These are phyloP conservation scores for Zymoseptoria crescenta DNA, from an alignment of 2,329 filamentous ascomycete genomes.

Conservation along the genomic window DNA sequence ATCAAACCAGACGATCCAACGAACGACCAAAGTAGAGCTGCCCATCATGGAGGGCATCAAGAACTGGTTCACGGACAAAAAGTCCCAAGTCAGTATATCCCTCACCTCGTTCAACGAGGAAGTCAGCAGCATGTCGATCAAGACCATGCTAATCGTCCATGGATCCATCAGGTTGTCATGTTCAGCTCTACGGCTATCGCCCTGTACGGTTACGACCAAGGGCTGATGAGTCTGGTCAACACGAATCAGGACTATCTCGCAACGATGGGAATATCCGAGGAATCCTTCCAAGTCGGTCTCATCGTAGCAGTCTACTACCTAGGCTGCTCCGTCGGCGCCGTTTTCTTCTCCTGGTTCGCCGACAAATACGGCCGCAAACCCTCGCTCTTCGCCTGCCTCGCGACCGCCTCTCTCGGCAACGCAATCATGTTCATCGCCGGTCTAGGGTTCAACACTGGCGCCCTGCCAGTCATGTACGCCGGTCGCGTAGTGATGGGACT, in stretches of 20 bases:
- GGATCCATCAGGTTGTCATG: constrained; percentile 37
- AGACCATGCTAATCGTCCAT: constrained; percentile 4
- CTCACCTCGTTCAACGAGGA: not conserved
- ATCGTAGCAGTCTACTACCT: constrained; percentile 57
- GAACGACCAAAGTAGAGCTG: not conserved
- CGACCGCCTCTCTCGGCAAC: constrained; percentile 48
- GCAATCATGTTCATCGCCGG: constrained; percentile 54
- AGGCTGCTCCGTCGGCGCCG: constrained; percentile 51
- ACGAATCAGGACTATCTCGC: constrained; percentile 48
- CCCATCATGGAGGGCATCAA: constrained; percentile 4
- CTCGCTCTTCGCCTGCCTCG: constrained; percentile 49
- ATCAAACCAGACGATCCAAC: not conserved
- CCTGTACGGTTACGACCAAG: constrained; percentile 44
- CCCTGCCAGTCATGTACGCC: constrained; percentile 43
- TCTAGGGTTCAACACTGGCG: constrained; percentile 36
- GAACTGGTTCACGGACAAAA: constrained; percentile 14
- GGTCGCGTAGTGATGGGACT: constrained; percentile 49
- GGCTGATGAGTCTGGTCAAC: constrained; percentile 50
- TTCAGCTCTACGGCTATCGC: constrained; percentile 49
- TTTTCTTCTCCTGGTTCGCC: constrained; percentile 49
- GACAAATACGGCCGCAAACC: constrained; percentile 49
- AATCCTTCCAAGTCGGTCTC: constrained; percentile 48
- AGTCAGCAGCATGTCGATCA: constrained; percentile 33
- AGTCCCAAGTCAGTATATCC: constrained; percentile 13
- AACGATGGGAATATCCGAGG: constrained; percentile 48